Conservation (phyloP, 371 early-diverging fungal species). For the Mucor racemosus region DNA sequence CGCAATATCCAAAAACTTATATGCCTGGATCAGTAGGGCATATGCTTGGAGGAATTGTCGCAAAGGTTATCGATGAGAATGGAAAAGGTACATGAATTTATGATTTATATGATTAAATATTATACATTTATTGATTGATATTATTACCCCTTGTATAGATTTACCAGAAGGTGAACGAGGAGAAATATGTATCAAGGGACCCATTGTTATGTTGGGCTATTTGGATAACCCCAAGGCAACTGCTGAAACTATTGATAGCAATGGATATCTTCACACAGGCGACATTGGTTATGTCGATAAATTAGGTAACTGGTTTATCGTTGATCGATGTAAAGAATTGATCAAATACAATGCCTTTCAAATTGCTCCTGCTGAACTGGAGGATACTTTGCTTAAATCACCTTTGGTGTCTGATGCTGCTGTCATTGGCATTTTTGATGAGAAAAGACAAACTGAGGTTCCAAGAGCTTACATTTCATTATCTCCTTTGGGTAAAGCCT, state of each 20-base stretch:
- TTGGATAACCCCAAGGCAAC: conserved; percentile 67
- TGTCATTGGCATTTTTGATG: conserved; percentile 62
- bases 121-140: neutral
- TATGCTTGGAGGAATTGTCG: conserved; percentile 57
- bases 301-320: conserved; percentile 60
- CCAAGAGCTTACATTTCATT: conserved; percentile 76
- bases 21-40: conserved; percentile 60
- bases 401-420: conserved; percentile 73
- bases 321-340: conserved; percentile 64
- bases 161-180: conserved; percentile 52
- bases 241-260: conserved; percentile 53
- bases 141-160: conserved; percentile 11
- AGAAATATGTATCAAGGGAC: conserved; percentile 79
- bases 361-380: conserved; percentile 29
- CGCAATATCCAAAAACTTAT: conserved; percentile 64
- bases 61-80: conserved; percentile 10
- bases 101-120: too few relatives aligned
- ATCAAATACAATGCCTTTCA: conserved; percentile 72
- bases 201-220: conserved; percentile 76
- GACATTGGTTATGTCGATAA: conserved; percentile 70
- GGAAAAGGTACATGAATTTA: conserved; percentile 6
- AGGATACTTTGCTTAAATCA: conserved; percentile 58
- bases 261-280: conserved; percentile 80
- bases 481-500: neutral
- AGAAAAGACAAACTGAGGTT: conserved; percentile 66